A percentile compares a stretch with the other conserved stretches of the same genome.
Evolutionary conservation across 2,329 filamentous ascomycete genomes (phyloP).

Genomic region (Ophiostoma piceae): DNA sequence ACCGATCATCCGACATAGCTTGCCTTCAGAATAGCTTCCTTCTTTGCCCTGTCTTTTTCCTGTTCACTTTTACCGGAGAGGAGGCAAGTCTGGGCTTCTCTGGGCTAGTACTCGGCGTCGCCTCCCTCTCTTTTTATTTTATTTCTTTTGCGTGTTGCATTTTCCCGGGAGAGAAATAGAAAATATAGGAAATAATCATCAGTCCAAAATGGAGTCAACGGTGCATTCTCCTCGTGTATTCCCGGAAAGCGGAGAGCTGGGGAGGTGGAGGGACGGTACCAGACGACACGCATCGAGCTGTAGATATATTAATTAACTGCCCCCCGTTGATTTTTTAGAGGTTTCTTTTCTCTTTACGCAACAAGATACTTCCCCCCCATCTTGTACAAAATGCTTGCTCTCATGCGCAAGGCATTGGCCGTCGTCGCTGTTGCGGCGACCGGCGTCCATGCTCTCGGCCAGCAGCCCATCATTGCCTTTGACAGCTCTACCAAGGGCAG

Average conservation of each 20-base stretch:
- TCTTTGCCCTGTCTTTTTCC: neutral
- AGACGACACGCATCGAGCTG: neutral
- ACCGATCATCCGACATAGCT: neutral
- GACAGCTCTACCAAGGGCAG: constrained; percentile 28
- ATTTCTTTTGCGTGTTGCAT: neutral
- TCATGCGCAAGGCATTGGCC: constrained; percentile 1
- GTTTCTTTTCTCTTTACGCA: too few relatives aligned
- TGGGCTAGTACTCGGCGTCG: neutral
- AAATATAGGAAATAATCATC: neutral
- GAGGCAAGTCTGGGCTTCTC: neutral
- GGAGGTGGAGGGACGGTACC: neutral
- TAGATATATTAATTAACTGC: neutral
- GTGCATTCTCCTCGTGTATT: neutral
- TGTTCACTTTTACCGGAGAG: neutral
- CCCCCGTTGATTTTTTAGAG: neutral
- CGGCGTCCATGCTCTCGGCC: constrained; percentile 41
- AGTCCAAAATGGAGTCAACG: neutral
- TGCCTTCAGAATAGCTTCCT: neutral
- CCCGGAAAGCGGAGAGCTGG: constrained; percentile 6
- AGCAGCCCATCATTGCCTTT: constrained; percentile 46
- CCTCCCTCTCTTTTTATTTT: neutral
- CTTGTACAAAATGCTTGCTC: constrained; percentile 17
- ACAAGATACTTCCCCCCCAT: neutral
- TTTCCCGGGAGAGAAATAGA: constrained; percentile 2
- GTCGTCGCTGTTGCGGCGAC: neutral